Conservation (phyloP, 495 filamentous ascomycete genomes). For the Penicillium flavigenum region DNA sequence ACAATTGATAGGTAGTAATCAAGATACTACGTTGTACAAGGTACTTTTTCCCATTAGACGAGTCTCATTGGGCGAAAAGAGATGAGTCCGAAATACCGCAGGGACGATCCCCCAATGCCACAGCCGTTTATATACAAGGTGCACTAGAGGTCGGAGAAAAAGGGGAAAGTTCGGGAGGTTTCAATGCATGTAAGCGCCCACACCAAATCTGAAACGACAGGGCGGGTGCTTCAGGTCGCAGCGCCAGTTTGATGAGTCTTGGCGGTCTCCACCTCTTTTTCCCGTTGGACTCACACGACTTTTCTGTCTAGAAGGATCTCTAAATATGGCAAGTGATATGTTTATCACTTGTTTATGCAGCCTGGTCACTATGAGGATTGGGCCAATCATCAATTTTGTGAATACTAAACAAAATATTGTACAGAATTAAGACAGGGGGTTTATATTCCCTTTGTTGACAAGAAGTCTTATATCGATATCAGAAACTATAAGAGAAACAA, state of each 20-base stretch:
- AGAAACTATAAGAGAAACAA: neutral
- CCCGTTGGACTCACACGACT: slow-evolving; percentile 16
- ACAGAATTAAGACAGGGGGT: neutral
- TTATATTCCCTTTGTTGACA: neutral
- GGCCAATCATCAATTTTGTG: slow-evolving; percentile 6
- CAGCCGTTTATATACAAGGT: slow-evolving; percentile 15
- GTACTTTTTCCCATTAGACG: slow-evolving; percentile 11
- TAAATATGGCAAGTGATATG: slow-evolving; percentile 21
- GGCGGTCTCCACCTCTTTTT: slow-evolving; percentile 18
- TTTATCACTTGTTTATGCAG: slow-evolving; percentile 22
- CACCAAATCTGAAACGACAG: slow-evolving; percentile 33
- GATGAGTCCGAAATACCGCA: slow-evolving; percentile 6
- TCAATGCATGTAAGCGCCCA: slow-evolving; percentile 38
- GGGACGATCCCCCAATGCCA: slow-evolving; percentile 12
- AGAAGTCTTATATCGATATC: neutral
- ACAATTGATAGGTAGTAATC: neutral
- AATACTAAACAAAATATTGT: neutral
- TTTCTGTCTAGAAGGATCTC: slow-evolving; percentile 4
- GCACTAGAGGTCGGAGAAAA: slow-evolving; percentile 23
- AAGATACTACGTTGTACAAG: neutral
- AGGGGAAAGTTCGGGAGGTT: slow-evolving; percentile 14
- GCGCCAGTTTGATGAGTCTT: slow-evolving; percentile 37
- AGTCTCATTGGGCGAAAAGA: slow-evolving; percentile 6
- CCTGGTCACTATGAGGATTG: slow-evolving; percentile 15
- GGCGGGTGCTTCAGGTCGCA: slow-evolving; percentile 38